Conservation (phyloP, 768 basidiomycete species). For the Termitomyces sp. region DNA sequence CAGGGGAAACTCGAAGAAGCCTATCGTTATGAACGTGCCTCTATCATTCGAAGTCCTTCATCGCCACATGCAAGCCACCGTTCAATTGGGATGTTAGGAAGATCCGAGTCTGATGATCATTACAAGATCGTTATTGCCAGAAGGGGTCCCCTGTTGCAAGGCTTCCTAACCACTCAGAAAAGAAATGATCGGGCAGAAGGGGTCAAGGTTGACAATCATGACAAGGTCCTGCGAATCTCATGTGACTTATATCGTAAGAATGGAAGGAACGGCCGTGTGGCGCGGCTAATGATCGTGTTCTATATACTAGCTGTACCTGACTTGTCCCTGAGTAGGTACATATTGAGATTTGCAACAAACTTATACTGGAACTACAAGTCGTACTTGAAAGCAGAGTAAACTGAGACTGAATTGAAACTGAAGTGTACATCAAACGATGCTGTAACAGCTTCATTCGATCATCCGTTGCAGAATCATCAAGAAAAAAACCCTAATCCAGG, state of each 20-base stretch:
- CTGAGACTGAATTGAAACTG: no score
- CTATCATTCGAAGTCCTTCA: neutral
- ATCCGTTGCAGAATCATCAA: neutral
- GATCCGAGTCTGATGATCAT: neutral
- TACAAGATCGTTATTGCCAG: neutral
- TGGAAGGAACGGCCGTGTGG: neutral
- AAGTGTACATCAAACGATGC: neutral
- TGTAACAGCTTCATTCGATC: neutral
- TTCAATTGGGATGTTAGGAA: neutral
- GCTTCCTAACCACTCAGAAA: neutral
- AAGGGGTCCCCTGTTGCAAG: neutral
- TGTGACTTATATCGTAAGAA: neutral
- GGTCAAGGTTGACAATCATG: neutral
- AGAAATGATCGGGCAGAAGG: neutral
- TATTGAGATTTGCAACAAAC: neutral
- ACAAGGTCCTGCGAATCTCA: neutral
- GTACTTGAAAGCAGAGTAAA: no score
- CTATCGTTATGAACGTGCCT: neutral
- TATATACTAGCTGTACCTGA: neutral
- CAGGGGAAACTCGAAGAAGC: no score
- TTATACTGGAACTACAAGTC: neutral
- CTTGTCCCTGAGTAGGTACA: neutral
- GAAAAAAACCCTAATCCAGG: no score
- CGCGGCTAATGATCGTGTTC: neutral
- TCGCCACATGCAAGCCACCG: neutral